phyloP scores from a whole-genome alignment of 2,329 filamentous ascomycete genomes.

The Talaromyces atroroseus region DNA sequence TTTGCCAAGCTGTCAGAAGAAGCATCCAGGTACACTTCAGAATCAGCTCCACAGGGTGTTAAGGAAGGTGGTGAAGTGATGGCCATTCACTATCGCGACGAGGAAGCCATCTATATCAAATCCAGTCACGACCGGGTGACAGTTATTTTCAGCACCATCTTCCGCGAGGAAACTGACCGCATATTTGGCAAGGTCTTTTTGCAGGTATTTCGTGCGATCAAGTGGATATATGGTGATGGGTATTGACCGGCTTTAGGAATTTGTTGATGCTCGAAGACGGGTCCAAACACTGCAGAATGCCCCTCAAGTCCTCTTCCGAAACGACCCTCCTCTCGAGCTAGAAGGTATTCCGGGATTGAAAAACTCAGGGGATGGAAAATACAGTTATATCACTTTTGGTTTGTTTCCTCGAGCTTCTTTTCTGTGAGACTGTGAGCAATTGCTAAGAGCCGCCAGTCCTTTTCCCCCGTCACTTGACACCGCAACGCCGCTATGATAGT shows the following conservation, averaged over 20 bases:
- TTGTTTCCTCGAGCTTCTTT: conserved; percentile 24
- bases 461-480: conserved; percentile 89
- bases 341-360: conserved; percentile 80
- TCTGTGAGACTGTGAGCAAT: background rate
- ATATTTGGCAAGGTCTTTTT: conserved; percentile 98
- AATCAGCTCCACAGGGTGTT: conserved; percentile 87
- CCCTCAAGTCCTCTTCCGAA: conserved; percentile 92
- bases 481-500: conserved; percentile 84
- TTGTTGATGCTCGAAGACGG: conserved; percentile 89
- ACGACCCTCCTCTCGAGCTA: conserved; percentile 87
- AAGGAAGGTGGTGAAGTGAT: conserved; percentile 87
- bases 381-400: conserved; percentile 99
- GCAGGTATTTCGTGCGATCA: conserved; percentile 45
- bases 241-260: conserved; percentile 53
- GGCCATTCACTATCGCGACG: conserved; percentile 96
- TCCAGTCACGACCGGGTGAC: conserved; percentile 95
- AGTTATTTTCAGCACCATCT: conserved; percentile 97
- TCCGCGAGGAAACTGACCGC: conserved; percentile 94
- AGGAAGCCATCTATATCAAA: conserved; percentile 98
- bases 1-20: conserved; percentile 81
- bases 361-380: conserved; percentile 69
- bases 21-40: conserved; percentile 85
- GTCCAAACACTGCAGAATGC: conserved; percentile 84
- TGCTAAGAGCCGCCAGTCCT: conserved; percentile 56
- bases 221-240: conserved; percentile 8